Evolutionary conservation across 2,329 filamentous ascomycete genomes (phyloP).

Genomic region (Penicillium sp.): DNA sequence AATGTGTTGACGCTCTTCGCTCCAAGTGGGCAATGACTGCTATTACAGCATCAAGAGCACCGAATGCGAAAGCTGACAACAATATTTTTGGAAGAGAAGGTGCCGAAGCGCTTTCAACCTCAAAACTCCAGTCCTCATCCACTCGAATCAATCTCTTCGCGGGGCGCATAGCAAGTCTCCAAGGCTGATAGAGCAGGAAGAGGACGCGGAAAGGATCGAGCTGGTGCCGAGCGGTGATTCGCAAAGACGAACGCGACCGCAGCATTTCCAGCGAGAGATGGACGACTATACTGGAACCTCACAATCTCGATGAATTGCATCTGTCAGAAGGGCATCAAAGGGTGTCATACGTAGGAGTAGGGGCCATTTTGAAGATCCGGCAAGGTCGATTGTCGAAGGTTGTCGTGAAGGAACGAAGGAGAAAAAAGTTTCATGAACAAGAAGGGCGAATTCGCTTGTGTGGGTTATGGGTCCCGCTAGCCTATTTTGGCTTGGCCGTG

Average conservation of each 20-base stretch:
- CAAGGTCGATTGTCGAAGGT: constrained; percentile 34
- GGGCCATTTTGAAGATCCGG: constrained; percentile 51
- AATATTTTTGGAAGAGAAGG: constrained; percentile 74
- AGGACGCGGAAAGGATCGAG: constrained; percentile 64
- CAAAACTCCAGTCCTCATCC: constrained; percentile 69
- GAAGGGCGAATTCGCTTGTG: constrained; percentile 31
- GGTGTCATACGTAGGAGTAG: constrained; percentile 56
- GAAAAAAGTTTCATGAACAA: constrained; percentile 18
- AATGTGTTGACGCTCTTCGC: constrained; percentile 44
- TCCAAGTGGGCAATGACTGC: constrained; percentile 8
- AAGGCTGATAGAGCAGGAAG: constrained; percentile 20
- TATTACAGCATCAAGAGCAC: constrained; percentile 11
- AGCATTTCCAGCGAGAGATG: constrained; percentile 65
- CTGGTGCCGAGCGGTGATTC: constrained; percentile 53
- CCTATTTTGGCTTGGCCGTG: constrained; percentile 5
- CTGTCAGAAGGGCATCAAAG: constrained; percentile 31
- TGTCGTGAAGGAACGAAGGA: constrained; percentile 27
- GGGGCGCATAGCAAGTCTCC: constrained; percentile 22
- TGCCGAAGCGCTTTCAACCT: constrained; percentile 56
- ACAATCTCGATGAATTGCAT: constrained; percentile 36
- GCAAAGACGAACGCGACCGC: constrained; percentile 20
- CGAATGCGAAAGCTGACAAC: constrained; percentile 46
- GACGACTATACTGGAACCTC: constrained; percentile 70
- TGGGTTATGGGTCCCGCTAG: constrained; percentile 25
- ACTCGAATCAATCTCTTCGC: constrained; percentile 33